A percentile compares a stretch with the other conserved stretches of the same genome.
These are phyloP conservation scores for Gracilaria caudata DNA, from an alignment of 23 red algal species.

Conservation along the genomic window DNA sequence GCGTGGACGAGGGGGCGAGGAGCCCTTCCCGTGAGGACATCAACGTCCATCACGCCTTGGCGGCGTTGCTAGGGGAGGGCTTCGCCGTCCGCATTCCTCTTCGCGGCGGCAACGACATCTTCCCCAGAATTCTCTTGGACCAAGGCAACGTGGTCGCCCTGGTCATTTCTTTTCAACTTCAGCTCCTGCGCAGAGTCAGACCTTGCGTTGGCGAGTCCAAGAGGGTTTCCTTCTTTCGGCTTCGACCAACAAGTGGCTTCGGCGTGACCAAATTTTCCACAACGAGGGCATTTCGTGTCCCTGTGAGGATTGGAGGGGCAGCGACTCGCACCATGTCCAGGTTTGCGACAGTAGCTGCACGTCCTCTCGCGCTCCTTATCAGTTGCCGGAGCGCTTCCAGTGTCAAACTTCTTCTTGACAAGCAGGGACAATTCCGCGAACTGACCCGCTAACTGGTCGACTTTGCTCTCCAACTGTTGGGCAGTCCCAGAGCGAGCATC, in stretches of 20 bases:
- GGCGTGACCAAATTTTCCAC: background rate
- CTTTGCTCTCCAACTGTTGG: background rate
- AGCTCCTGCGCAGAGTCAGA: background rate
- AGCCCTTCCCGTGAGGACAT: background rate
- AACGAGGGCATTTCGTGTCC: background rate
- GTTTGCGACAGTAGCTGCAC: background rate
- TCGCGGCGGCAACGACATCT: constrained; percentile 11
- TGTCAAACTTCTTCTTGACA: background rate
- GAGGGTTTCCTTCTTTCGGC: background rate
- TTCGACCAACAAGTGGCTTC: constrained; percentile 13
- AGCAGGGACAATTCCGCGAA: background rate
- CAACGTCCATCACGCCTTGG: constrained; percentile 7
- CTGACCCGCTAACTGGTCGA: background rate
- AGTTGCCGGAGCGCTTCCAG: background rate
- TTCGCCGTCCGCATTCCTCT: constrained; percentile 12
- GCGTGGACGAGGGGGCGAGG: background rate
- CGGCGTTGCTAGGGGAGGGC: background rate
- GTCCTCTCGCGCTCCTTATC: background rate
- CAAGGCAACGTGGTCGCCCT: background rate
- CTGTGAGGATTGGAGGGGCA: background rate
- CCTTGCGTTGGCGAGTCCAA: background rate
- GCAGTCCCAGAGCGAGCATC: constrained; percentile 5
- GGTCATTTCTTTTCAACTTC: background rate
- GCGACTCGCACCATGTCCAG: background rate
- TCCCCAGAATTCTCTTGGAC: background rate